phyloP scores from a whole-genome alignment of 148 eudicot genomes.

The Talinum fruticosum region DNA sequence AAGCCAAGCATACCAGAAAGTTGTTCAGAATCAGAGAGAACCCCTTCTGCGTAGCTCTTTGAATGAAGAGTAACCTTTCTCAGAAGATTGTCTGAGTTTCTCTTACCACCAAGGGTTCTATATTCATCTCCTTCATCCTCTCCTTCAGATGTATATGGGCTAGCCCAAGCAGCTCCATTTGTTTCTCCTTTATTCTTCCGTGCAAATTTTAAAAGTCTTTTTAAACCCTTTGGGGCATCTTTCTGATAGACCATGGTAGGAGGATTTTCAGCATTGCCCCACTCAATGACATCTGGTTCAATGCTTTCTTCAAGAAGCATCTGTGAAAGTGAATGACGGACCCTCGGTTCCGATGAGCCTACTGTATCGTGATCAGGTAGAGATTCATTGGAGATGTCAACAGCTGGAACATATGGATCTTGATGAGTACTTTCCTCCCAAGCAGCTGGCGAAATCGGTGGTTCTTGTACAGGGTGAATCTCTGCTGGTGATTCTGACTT shows the following conservation, averaged over 20 bases:
- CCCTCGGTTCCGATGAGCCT: slow-evolving; percentile 53
- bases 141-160: slow-evolving; percentile 80
- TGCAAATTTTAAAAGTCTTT: slow-evolving; percentile 86
- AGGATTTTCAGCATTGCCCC: slow-evolving; percentile 94
- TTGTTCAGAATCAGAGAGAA: slow-evolving; percentile 42
- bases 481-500: slow-evolving; percentile 29
- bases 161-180: slow-evolving; percentile 63
- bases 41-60: slow-evolving; percentile 50
- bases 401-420: slow-evolving; percentile 36
- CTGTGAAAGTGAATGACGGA: slow-evolving; percentile 90
- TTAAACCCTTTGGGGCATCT: slow-evolving; percentile 93
- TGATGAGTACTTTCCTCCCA: slow-evolving; percentile 76
- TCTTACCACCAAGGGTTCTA: slow-evolving; percentile 45
- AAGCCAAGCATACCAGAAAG: slow-evolving; percentile 37
- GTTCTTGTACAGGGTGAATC: slow-evolving; percentile 52
- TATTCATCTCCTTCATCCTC: slow-evolving; percentile 82
- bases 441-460: slow-evolving; percentile 67
- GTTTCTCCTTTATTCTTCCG: slow-evolving; percentile 73
- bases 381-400: slow-evolving; percentile 30
- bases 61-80: slow-evolving; percentile 56
- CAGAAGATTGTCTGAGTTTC: slow-evolving; percentile 52
- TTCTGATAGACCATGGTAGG: slow-evolving; percentile 80
- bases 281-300: slow-evolving; percentile 71
- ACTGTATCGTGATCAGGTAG: slow-evolving; percentile 32
- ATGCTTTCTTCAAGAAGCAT: slow-evolving; percentile 86